A percentile compares a stretch with the other conserved stretches of the same genome.
These are phyloP conservation scores for Pseudocercospora fijiensis DNA, from an alignment of 2,329 filamentous ascomycete species.

Conservation along the genomic window DNA sequence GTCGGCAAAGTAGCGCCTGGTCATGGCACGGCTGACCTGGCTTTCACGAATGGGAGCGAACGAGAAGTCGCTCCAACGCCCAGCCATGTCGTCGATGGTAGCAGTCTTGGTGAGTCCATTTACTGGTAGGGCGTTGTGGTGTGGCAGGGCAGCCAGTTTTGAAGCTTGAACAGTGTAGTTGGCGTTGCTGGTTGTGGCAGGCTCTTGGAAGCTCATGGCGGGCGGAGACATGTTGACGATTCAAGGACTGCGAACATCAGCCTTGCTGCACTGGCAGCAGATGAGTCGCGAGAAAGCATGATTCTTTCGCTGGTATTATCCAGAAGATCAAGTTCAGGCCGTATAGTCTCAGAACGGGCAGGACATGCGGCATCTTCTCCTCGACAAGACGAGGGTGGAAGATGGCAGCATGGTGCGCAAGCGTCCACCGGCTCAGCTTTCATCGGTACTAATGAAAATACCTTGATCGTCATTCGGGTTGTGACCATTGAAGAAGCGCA, in stretches of 20 bases:
- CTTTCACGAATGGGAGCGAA: constrained; percentile 88
- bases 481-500: constrained; percentile 19
- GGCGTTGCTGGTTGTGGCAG: constrained; percentile 38
- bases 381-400: constrained; percentile 18
- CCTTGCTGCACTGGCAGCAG: constrained; percentile 29
- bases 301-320: constrained; percentile 99
- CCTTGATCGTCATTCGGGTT: constrained; percentile 28
- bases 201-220: constrained; percentile 59
- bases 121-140: constrained; percentile 37
- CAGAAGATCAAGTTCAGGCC: constrained; percentile 91
- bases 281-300: constrained; percentile 66
- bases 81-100: constrained; percentile 64
- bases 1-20: constrained; percentile 86
- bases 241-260: constrained; percentile 7
- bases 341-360: constrained; percentile 78
- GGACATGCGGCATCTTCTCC: constrained; percentile 26
- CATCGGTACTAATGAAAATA: constrained; percentile 24
- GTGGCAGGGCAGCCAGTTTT: constrained; percentile 47
- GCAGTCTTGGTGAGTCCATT: constrained; percentile 43
- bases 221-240: constrained; percentile 73
- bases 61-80: constrained; percentile 77
- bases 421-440: constrained; percentile 28
- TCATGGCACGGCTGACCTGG: constrained; percentile 89
- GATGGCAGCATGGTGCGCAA: constrained; percentile 16
- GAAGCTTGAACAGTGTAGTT: constrained; percentile 49